Percentiles rank a stretch among this genome's conserved stretches.
These are phyloP conservation scores for Fusarium sambucinum DNA, from an alignment of 2,329 filamentous ascomycete species.

Conservation along the genomic window DNA sequence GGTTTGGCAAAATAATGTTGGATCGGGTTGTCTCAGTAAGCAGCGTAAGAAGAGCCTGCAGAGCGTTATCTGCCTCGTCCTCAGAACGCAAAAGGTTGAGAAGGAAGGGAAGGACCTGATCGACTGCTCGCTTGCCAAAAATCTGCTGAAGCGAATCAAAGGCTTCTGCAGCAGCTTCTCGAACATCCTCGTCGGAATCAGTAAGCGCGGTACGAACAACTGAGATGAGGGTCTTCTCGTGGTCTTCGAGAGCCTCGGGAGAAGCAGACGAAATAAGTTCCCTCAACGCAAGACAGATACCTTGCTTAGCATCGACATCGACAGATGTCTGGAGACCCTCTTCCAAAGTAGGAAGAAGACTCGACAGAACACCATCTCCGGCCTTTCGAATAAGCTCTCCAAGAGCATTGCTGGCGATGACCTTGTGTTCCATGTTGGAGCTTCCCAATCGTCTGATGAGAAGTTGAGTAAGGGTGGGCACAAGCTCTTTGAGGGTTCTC, in stretches of 20 bases:
- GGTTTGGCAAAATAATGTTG: constrained; percentile 95
- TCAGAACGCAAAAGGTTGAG: constrained; percentile 90
- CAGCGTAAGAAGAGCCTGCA: constrained; percentile 91
- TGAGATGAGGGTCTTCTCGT: constrained; percentile 94
- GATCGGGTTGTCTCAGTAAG: constrained; percentile 93
- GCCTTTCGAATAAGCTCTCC: constrained; percentile 97
- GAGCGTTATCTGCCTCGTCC: constrained; percentile 88
- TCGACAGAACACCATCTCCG: constrained; percentile 91
- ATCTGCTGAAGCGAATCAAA: constrained; percentile 96
- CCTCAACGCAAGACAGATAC: constrained; percentile 94
- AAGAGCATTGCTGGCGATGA: constrained; percentile 96
- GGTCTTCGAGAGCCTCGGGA: constrained; percentile 88
- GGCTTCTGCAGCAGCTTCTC: constrained; percentile 95
- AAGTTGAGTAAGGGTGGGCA: constrained; percentile 93
- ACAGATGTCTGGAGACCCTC: constrained; percentile 89
- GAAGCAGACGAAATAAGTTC: constrained; percentile 93
- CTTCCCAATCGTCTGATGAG: constrained; percentile 94
- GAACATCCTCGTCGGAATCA: constrained; percentile 88
- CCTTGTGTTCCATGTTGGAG: constrained; percentile 98
- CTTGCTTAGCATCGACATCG: constrained; percentile 93
- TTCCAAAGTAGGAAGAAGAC: constrained; percentile 89
- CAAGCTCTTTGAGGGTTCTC: constrained; percentile 91
- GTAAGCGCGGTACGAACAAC: constrained; percentile 94
- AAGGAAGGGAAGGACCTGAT: constrained; percentile 93
- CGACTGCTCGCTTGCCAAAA: constrained; percentile 92